These are phyloP conservation scores for Exophiala phaeomuriformis DNA, from an alignment of 2,329 filamentous ascomycete genomes.

Conservation along the genomic window DNA sequence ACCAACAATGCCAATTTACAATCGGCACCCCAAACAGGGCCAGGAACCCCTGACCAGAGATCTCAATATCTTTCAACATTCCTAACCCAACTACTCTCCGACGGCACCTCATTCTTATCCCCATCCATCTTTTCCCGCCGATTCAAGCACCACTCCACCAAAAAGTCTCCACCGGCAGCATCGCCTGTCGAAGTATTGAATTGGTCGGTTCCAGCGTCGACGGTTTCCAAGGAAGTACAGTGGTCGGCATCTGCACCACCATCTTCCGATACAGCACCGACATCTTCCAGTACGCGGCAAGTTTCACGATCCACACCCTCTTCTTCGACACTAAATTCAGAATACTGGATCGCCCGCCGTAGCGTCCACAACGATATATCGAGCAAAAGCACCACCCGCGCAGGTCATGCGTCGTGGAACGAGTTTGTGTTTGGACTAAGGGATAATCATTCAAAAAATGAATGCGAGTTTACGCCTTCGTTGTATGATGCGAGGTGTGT, in stretches of 20 bases:
- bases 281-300: not conserved
- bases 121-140: conserved; percentile 15
- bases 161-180: conserved; percentile 19
- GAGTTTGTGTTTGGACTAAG: conserved; percentile 36
- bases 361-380: conserved; percentile 31
- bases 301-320: conserved; percentile 14
- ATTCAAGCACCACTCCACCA: conserved; percentile 23
- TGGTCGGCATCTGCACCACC: conserved; percentile 6
- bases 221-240: conserved; percentile 10
- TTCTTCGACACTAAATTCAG: conserved; percentile 19
- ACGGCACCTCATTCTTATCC: conserved; percentile 22
- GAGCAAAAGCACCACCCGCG: conserved; percentile 20
- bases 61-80: conserved; percentile 18
- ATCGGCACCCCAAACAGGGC: no score
- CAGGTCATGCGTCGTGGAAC: conserved; percentile 34
- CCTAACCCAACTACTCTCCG: conserved; percentile 20
- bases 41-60: conserved; percentile 6
- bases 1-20: not conserved
- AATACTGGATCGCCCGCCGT: conserved; percentile 38
- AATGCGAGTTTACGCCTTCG: conserved; percentile 37
- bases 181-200: conserved; percentile 23
- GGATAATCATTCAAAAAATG: conserved; percentile 36
- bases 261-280: not conserved
- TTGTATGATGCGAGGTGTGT: conserved; percentile 29
- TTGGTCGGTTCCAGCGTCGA: conserved; percentile 11